These are phyloP conservation scores for Jasminum sambac DNA, from an alignment of 257 asterid species.

Conservation along the genomic window DNA sequence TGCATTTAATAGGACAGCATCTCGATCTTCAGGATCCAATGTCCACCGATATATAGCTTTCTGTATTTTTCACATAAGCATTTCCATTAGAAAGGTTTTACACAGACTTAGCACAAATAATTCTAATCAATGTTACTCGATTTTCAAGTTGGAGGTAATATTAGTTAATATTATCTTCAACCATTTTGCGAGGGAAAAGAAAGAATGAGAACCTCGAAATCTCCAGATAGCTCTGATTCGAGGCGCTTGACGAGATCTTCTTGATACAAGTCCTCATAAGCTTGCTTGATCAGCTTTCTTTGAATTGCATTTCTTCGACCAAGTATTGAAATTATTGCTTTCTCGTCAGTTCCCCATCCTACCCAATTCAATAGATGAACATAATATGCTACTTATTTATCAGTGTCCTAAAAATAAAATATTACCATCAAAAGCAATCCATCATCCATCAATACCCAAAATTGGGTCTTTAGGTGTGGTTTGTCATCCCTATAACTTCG, in stretches of 20 bases:
- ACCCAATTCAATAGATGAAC: neutral
- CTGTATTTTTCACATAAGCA: slow-evolving; percentile 25
- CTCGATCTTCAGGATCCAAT: slow-evolving; percentile 70
- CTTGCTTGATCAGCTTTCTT: slow-evolving; percentile 55
- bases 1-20: slow-evolving; percentile 52
- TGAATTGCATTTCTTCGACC: slow-evolving; percentile 63
- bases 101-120: no score
- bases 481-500: no score
- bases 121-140: no score
- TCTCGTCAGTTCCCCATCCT: slow-evolving; percentile 90
- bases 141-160: no score
- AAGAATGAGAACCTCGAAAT: slow-evolving; percentile 53
- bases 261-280: slow-evolving; percentile 60
- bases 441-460: no score
- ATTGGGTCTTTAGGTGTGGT: no score
- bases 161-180: no score
- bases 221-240: slow-evolving; percentile 68
- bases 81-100: neutral
- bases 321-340: slow-evolving; percentile 48
- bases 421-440: no score
- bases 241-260: slow-evolving; percentile 76
- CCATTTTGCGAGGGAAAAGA: no score
- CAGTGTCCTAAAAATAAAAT: no score
- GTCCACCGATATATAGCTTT: slow-evolving; percentile 77
- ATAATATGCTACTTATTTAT: no score